These are phyloP conservation scores for Kernera saxatilis DNA, from an alignment of 345 rosid genomes.

Conservation along the genomic window DNA sequence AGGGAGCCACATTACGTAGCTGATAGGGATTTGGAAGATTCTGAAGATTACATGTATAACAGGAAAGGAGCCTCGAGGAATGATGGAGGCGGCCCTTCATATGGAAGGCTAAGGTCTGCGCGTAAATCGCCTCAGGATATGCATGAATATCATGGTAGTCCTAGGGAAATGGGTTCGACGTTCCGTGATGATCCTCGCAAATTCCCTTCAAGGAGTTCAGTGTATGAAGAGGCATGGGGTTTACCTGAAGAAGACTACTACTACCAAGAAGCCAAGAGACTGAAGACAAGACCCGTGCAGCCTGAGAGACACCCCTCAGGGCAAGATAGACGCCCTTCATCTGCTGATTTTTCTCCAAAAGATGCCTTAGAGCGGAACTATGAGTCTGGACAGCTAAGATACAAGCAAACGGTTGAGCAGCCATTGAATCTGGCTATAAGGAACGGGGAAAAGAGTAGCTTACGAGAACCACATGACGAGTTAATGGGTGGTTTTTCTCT, in stretches of 20 bases:
- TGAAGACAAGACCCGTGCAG: conserved; percentile 55
- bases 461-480: conserved; percentile 51
- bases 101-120: conserved; percentile 40
- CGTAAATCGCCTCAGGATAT: conserved; percentile 35
- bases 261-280: conserved; percentile 58
- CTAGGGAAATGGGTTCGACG: conserved; percentile 45
- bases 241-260: conserved; percentile 58
- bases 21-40: conserved; percentile 41
- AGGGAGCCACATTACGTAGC: conserved; percentile 39
- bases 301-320: conserved; percentile 66
- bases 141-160: conserved; percentile 53
- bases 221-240: conserved; percentile 73
- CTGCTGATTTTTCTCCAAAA: conserved; percentile 49
- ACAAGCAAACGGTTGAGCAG: conserved; percentile 45
- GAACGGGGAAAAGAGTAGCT: conserved; percentile 43
- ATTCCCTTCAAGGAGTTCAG: conserved; percentile 36
- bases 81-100: conserved; percentile 41
- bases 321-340: conserved; percentile 44
- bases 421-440: conserved; percentile 27
- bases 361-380: conserved; percentile 43
- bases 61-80: conserved; percentile 45
- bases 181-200: conserved; percentile 44
- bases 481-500: conserved; percentile 38
- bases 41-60: conserved; percentile 43
- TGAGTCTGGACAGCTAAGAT: conserved; percentile 38